Conservation (phyloP, 31 red algal species). For the Bonnemaisonia californica region DNA sequence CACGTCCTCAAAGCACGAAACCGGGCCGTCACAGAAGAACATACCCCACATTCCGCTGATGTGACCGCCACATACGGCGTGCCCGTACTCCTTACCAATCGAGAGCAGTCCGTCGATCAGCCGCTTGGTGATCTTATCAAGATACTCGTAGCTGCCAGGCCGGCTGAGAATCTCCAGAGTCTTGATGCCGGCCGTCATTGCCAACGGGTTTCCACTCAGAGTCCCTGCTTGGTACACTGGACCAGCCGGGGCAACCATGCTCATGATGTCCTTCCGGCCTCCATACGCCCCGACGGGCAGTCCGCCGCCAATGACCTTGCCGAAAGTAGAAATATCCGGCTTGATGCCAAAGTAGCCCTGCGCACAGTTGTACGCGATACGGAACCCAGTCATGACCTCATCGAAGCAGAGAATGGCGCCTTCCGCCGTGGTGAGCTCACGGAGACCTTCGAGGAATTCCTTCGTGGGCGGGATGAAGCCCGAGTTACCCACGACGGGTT, state of each 20-base stretch:
- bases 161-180: slow-evolving; percentile 94
- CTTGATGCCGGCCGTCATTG: slow-evolving; percentile 99
- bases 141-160: slow-evolving; percentile 94
- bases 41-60: slow-evolving; percentile 96
- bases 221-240: slow-evolving; percentile 99
- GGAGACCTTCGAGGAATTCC: slow-evolving; percentile 85
- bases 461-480: slow-evolving; percentile 92
- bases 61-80: slow-evolving; percentile 92
- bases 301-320: slow-evolving; percentile 99
- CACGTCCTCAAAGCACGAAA: slow-evolving; percentile 96
- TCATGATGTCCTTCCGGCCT: slow-evolving; percentile 98
- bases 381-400: slow-evolving; percentile 99
- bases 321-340: slow-evolving; percentile 97
- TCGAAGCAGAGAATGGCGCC: slow-evolving; percentile 98
- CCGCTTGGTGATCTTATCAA: slow-evolving; percentile 76
- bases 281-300: slow-evolving; percentile 98
- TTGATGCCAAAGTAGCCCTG: slow-evolving; percentile 94
- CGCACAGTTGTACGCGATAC: slow-evolving; percentile 91
- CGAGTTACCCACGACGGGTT: slow-evolving; percentile 98
- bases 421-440: slow-evolving; percentile 82
- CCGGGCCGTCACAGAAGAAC: slow-evolving; percentile 94
- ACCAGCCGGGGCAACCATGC: slow-evolving; percentile 95
- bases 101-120: slow-evolving; percentile 80
- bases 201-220: slow-evolving; percentile 95
- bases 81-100: slow-evolving; percentile 81